phyloP scores from a whole-genome alignment of 1,284 basidiomycete species.

The Microbotryum silenes-acaulis region DNA sequence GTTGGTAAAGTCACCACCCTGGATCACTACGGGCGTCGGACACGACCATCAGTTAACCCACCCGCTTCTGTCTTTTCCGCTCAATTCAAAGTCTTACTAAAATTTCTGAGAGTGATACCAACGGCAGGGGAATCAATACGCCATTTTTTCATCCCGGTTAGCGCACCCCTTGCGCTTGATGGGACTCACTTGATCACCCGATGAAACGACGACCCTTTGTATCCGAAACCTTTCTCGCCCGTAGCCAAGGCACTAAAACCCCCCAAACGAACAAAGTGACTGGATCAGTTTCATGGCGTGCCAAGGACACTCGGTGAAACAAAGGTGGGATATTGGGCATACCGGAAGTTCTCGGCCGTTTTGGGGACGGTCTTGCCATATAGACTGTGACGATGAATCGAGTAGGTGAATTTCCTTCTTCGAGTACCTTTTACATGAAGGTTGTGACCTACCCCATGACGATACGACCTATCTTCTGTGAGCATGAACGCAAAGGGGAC shows the following conservation, averaged over 20 bases:
- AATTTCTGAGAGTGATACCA: slow-evolving; percentile 7
- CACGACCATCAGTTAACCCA: not conserved
- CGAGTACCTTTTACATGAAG: not conserved
- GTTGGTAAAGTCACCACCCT: slow-evolving; percentile 61
- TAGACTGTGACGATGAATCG: not conserved
- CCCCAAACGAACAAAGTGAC: slow-evolving; percentile 18
- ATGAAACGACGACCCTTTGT: slow-evolving; percentile 53
- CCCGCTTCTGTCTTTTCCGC: slow-evolving; percentile 2
- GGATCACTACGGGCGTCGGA: slow-evolving; percentile 1
- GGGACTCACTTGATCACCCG: slow-evolving; percentile 54
- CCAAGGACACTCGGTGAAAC: too few relatives aligned
- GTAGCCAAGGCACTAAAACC: slow-evolving; percentile 48
- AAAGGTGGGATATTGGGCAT: too few relatives aligned
- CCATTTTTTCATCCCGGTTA: too few relatives aligned
- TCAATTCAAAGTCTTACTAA: not conserved
- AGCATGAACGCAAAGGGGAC: too few relatives aligned
- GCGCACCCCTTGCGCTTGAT: too few relatives aligned
- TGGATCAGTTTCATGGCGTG: too few relatives aligned
- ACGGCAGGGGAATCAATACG: not conserved
- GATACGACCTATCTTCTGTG: slow-evolving; percentile 60
- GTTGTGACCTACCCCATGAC: slow-evolving; percentile 57
- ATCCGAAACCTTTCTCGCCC: slow-evolving; percentile 67
- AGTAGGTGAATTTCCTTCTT: slow-evolving; percentile 16
- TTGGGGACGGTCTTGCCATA: slow-evolving; percentile 63
- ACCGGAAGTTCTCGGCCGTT: slow-evolving; percentile 58